Evolutionary conservation across 306 rosid genomes (phyloP), one percentile per base, ranked within the genome.

Genomic region (Lathyrus oleraceus): DNA sequence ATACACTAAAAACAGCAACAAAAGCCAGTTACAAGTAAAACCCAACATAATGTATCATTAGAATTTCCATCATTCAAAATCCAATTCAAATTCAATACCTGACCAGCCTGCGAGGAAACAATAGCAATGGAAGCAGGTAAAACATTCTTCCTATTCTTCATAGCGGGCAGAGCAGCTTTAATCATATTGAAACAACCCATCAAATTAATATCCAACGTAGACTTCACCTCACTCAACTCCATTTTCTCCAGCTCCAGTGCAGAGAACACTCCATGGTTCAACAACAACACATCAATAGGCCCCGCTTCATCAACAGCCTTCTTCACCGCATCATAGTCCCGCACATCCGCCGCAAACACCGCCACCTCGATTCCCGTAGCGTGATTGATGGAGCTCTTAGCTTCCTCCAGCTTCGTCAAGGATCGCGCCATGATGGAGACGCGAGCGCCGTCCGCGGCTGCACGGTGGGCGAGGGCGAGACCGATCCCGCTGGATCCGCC

Each of bases 401-500:
- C 98, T 13, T 90, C 92, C 79, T 90, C 88, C 2, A 93, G 94
- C 82, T 83, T 88, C 9, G 53, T 56, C 4, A 14, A 16, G 0
- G 98, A 90, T 7, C 98, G 92, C 0, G 97, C 89, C 8, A 93
- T 87, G 81, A 90, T 88, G 45, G 97, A 90, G 71, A 93, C 97
- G 5, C 87, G 86, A 4, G 97, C 96, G 10, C 97, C 98, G 70
- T 85, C 92, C 5, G 78, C 23, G 2, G 96, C 94, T 13, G 98
- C 98, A 12, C 53, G 91, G 76, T 83, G 94, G 1, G 98, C 97
- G 43, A 93, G 83, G 35, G 97, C 96, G 4, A 94, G 96, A 0
- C 98, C 98, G 71, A 94, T 94, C 45, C 98, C 98, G 58, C 97
- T 94, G 7, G 98, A 94, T 72, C 97, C 97, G 1, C 98, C 95